A percentile compares a stretch with the other conserved stretches of the same genome.
Evolutionary conservation across 441 rosid genomes (phyloP).

Genomic region (Euphorbia corollata): DNA sequence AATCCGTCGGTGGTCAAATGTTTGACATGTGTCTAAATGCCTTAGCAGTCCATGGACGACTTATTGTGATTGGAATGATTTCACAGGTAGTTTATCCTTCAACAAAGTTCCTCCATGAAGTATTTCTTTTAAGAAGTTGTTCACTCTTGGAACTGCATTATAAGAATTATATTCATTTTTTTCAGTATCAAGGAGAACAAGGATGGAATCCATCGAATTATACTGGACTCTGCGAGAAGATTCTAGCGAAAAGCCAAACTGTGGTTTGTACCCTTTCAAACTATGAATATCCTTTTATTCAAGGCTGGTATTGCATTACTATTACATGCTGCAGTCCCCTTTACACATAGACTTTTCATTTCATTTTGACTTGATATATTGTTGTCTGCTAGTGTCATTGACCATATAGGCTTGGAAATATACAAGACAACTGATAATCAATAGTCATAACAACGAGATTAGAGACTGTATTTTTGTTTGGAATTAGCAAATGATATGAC

Average conservation of each 20-base stretch:
- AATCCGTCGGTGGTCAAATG: constrained; percentile 96
- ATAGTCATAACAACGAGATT: background rate
- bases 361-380: background rate
- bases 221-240: constrained; percentile 85
- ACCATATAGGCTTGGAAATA: background rate
- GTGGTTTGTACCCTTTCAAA: constrained; percentile 55
- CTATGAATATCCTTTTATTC: constrained; percentile 2
- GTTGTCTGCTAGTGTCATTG: background rate
- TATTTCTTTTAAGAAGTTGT: background rate
- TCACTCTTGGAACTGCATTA: background rate
- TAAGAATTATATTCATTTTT: constrained; percentile 12
- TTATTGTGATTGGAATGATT: constrained; percentile 93
- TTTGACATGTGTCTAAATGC: constrained; percentile 81
- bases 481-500: background rate
- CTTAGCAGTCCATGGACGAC: constrained; percentile 70
- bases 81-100: constrained; percentile 58
- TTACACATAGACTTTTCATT: background rate
- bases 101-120: background rate
- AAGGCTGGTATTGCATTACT: background rate
- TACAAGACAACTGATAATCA: background rate
- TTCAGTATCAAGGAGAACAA: constrained; percentile 83
- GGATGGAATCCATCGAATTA: constrained; percentile 90
- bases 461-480: background rate
- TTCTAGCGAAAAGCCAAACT: constrained; percentile 86
- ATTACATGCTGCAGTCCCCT: background rate